Evolutionary conservation across 1,284 basidiomycete species (phyloP).

Genomic region (Gomphus bonarii): DNA sequence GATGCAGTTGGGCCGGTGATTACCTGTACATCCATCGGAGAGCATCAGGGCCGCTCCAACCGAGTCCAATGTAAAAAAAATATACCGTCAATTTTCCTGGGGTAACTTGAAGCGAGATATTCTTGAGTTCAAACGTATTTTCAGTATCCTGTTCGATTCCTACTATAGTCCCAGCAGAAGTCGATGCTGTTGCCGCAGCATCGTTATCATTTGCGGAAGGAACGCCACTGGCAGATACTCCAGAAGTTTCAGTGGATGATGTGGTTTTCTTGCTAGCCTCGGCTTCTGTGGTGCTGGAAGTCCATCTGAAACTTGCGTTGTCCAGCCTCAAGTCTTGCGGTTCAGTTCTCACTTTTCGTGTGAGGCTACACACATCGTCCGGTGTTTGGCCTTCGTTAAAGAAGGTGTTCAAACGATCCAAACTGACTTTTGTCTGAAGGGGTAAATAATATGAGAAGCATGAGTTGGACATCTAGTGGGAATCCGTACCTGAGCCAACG

Average conservation of each 20-base stretch:
- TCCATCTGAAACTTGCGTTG: constrained; percentile 12
- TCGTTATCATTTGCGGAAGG: constrained; percentile 1
- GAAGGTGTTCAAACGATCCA: constrained; percentile 12
- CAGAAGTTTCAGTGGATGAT: not conserved
- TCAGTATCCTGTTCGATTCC: not conserved
- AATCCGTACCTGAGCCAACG: constrained; percentile 7
- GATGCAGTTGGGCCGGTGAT: constrained; percentile 49
- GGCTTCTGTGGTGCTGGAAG: not conserved
- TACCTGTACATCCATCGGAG: not conserved
- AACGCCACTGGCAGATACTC: not conserved
- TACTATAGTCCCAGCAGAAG: not conserved
- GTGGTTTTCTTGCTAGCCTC: too few species aligned
- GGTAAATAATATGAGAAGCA: not conserved
- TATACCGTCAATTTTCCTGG: constrained; percentile 19
- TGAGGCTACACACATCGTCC: constrained; percentile 9
- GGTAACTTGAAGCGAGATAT: constrained; percentile 29
- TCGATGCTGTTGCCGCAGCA: not conserved
- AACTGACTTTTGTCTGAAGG: constrained; percentile 8
- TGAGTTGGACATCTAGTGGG: not conserved
- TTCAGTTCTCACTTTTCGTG: not conserved
- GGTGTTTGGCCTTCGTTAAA: constrained; percentile 13
- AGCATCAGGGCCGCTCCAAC: not conserved
- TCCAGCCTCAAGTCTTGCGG: constrained; percentile 10
- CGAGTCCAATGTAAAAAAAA: not conserved
- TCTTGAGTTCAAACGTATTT: constrained; percentile 23